Percentiles rank a stretch among this genome's conserved stretches.
Evolutionary conservation across 1,139 yeast genomes (phyloP).

Genomic region (Zygosaccharomyces sapae): DNA sequence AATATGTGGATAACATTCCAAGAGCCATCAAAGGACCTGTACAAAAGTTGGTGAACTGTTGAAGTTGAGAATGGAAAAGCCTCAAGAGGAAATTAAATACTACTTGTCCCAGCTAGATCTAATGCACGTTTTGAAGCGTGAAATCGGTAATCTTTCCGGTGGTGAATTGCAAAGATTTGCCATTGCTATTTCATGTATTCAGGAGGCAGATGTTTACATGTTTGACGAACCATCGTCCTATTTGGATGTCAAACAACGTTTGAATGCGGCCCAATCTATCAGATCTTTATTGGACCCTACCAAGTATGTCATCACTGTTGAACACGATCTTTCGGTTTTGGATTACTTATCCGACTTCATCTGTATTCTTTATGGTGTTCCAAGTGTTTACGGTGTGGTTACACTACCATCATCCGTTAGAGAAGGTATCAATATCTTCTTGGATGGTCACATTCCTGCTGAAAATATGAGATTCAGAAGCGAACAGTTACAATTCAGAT

Average conservation of each 20-base stretch:
- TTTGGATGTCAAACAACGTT: constrained; percentile 96
- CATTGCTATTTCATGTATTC: constrained; percentile 94
- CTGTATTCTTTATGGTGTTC: constrained; percentile 94
- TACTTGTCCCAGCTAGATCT: constrained; percentile 70
- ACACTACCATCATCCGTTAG: constrained; percentile 93
- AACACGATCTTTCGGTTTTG: constrained; percentile 95
- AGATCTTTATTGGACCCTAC: constrained; percentile 76
- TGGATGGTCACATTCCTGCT: constrained; percentile 96
- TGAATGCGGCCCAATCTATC: constrained; percentile 92
- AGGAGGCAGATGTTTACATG: constrained; percentile 93
- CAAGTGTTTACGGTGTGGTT: constrained; percentile 97
- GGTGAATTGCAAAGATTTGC: constrained; percentile 99
- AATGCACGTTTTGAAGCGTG: constrained; percentile 71
- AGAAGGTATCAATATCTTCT: constrained; percentile 96
- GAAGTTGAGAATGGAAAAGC: constrained; percentile 67
- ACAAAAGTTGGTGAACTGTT: constrained; percentile 81
- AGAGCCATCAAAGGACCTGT: constrained; percentile 90
- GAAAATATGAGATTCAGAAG: constrained; percentile 96
- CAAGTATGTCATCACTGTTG: constrained; percentile 87
- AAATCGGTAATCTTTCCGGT: constrained; percentile 86
- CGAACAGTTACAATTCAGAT: constrained; percentile 88
- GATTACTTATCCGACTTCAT: constrained; percentile 95
- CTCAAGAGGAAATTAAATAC: constrained; percentile 53
- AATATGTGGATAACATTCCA: constrained; percentile 95
- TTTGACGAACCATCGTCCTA: constrained; percentile 98